These are phyloP conservation scores for Kwoniella sp. DNA, from an alignment of 768 basidiomycete genomes.

Conservation along the genomic window DNA sequence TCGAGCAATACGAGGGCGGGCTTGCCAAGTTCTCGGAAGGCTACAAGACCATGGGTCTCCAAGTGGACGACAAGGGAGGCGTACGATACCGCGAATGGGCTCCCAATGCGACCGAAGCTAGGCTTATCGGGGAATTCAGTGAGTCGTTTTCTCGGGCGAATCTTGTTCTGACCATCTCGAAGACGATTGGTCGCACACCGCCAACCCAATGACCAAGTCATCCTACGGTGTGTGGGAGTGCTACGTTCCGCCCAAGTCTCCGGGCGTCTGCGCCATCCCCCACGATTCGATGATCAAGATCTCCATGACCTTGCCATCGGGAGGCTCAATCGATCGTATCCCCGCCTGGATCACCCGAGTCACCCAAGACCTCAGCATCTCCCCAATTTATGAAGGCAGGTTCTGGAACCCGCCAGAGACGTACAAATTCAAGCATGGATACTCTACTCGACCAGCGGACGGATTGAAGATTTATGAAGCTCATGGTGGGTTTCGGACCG, in stretches of 20 bases:
- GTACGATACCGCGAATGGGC: constrained; percentile 95
- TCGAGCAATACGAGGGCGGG: constrained; percentile 77
- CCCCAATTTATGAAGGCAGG: constrained; percentile 90
- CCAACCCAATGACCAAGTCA: constrained; percentile 81
- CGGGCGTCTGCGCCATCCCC: constrained; percentile 74
- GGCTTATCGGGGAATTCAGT: constrained; percentile 96
- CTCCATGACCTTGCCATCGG: constrained; percentile 77
- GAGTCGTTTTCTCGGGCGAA: constrained; percentile 49
- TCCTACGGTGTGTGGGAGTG: constrained; percentile 88
- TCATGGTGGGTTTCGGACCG: constrained; percentile 54
- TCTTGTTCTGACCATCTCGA: background rate
- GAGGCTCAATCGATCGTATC: constrained; percentile 79
- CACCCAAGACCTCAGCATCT: constrained; percentile 84
- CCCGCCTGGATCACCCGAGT: constrained; percentile 94
- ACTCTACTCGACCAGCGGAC: constrained; percentile 59
- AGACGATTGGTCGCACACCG: constrained; percentile 84
- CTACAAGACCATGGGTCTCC: constrained; percentile 71
- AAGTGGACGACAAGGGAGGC: constrained; percentile 62
- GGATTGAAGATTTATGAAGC: constrained; percentile 82
- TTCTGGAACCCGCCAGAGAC: constrained; percentile 90
- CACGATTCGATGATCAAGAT: constrained; percentile 97
- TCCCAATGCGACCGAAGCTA: constrained; percentile 76
- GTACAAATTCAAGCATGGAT: constrained; percentile 74
- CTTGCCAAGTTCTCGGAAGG: constrained; percentile 73
- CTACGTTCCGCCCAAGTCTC: constrained; percentile 61